Conservation (phyloP, 768 basidiomycete genomes). For the Phylloporus sp. region DNA sequence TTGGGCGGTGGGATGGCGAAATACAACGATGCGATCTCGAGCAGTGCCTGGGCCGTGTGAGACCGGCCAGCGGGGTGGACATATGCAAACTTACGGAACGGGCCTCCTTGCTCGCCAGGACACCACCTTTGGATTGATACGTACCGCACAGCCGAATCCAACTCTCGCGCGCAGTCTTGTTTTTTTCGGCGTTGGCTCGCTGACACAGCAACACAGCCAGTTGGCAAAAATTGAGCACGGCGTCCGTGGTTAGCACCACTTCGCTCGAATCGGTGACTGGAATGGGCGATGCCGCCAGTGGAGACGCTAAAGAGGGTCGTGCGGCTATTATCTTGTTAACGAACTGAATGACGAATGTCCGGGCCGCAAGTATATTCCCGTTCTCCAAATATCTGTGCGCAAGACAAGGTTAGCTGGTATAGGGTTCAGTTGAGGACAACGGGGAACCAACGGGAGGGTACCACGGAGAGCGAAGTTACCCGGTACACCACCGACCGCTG, state of each 20-base stretch:
- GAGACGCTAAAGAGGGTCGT: slow-evolving; percentile 39
- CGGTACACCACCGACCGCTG: slow-evolving; percentile 43
- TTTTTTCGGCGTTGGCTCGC: slow-evolving; percentile 76
- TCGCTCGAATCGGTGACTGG: slow-evolving; percentile 49
- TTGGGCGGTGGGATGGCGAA: slow-evolving; percentile 85
- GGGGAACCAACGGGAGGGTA: slow-evolving; percentile 62
- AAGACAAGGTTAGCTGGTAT: slow-evolving; percentile 4
- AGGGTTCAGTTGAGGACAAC: background rate
- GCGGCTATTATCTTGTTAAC: slow-evolving; percentile 56
- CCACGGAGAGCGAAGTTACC: slow-evolving; percentile 84
- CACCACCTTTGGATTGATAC: slow-evolving; percentile 70
- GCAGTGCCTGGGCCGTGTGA: slow-evolving; percentile 49
- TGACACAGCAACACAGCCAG: slow-evolving; percentile 88
- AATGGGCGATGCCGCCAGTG: slow-evolving; percentile 42
- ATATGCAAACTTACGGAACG: slow-evolving; percentile 50
- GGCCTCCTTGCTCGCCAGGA: slow-evolving; percentile 57
- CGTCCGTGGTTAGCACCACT: slow-evolving; percentile 69
- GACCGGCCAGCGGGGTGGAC: background rate
- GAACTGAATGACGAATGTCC: slow-evolving; percentile 87
- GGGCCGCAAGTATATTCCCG: slow-evolving; percentile 88
- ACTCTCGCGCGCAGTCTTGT: slow-evolving; percentile 68
- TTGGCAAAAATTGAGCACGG: slow-evolving; percentile 84
- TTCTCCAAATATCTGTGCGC: slow-evolving; percentile 66
- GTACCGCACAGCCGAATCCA: slow-evolving; percentile 85
- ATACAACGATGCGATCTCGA: slow-evolving; percentile 69